Base-by-base conservation (phyloP, 2,329 filamentous ascomycete genomes). In the Talaromyces albobiverticillius region DNA sequence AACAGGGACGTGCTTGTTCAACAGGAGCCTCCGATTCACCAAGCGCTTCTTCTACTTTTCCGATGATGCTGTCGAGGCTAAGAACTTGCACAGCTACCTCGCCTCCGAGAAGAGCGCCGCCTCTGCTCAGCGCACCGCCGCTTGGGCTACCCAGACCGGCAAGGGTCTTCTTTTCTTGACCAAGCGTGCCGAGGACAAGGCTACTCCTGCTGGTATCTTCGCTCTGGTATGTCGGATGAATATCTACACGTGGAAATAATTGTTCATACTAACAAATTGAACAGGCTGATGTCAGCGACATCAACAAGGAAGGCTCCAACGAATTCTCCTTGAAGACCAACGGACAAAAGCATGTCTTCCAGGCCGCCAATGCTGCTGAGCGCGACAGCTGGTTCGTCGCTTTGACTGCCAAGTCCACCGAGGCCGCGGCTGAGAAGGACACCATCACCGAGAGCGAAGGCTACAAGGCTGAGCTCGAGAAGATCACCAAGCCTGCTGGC, bases 41-140 rank as follows among this genome's bases (percentile, higher is more conserved):
- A 96, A 96, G 84, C 90, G 91, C 72, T 90, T 89, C 79, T 96
- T 97, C 79, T 92, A 87, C 83, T 90, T 93, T 76, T 84, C 85
- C 63, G 79, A 83, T 47, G 88, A 91, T 53, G 76, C 88, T 47
- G 74, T 95, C 57, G 84, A 91, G 67, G 76, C 84, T 64, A 87
- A 93, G 76, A 81, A 87, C 69, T 82, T 96, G 54, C 75, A 80
- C 62, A 77, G 81, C 64, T 96, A 93, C 79, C 81, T 95, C 64
- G 90, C 91, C 76, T 86, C 85, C 67, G 91, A 96, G 83, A 96
- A 96, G 86, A 81, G 86, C 54, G 81, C 86, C 51, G 80, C 86
- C 61, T 87, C 88, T 58, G 87, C 95, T 78, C 82, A 89, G 62
- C 87, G 88, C 64, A 56, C 49, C n/a, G 87, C 85, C 63, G 88